Evolutionary conservation across 2,329 filamentous ascomycete species (phyloP), one percentile per base, ranked within the genome.

Genomic region (Massarina eburnea): DNA sequence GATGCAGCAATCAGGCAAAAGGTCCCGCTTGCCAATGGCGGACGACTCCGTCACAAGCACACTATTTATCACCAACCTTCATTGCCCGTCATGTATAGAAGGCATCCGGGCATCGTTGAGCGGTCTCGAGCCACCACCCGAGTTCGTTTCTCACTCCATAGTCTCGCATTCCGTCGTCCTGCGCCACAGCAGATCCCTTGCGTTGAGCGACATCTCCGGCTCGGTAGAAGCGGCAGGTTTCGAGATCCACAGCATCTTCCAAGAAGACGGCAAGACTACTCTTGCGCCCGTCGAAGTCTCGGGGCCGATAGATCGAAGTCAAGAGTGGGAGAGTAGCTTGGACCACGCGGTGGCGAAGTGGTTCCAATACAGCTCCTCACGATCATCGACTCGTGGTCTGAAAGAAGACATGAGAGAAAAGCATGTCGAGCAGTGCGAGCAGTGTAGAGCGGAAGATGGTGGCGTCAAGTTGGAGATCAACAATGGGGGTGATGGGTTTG

Each of bases 41-140:
- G 55, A 51, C 32, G 39, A 27, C 22, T 49, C 49, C 44, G 52
- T 59, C 24, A 66, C 57, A 15, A 85, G 81, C 2, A 84, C 81
- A 26, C 82, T 86, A 61, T 76, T 89, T 50, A 74, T 91, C 56
- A 81, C 79, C 51, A 90, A 91, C 67, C 76, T 91, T n/a, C 87
- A 91, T 70, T 90, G 87, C 71, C 83, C 86, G 12, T 87, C 85
- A 49, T 91, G 87, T 66, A 82, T 89, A 39, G 79, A 80, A 27
- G 76, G 79, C 55, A 89, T 91, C 61, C 77, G 82, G 59, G 73
- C 78, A 43, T 76, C 79, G 48, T 71, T 90, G 47, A 74, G 57
- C 27, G 55, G 58, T 6, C 67, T 80, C 65, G 47, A 76, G 61
- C 71, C 79, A 64, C 61, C 72, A 74, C 73, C 74, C 61, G 54